Evolutionary conservation across 1,284 basidiomycete species (phyloP).

Genomic region (Moesziomyces antarcticus): DNA sequence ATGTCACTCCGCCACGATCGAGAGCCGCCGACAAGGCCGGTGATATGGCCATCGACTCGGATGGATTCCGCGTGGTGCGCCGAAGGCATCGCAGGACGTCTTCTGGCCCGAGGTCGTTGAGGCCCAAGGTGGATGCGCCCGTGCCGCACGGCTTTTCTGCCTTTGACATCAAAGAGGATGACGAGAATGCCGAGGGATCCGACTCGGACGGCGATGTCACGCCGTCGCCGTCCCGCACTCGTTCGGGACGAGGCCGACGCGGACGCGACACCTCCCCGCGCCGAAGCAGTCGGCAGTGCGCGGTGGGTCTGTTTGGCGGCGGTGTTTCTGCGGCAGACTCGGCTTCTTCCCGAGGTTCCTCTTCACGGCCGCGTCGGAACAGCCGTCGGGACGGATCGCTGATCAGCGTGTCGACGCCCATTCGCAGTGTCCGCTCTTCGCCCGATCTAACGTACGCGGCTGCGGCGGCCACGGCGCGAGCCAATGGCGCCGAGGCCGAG

Average conservation of each 20-base stretch:
- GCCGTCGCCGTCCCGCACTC: constrained; percentile 15
- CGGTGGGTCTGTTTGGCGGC: constrained; percentile 54
- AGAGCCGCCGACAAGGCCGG: not conserved
- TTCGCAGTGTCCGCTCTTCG: constrained; percentile 49
- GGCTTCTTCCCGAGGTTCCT: not conserved
- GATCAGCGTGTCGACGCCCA: constrained; percentile 16
- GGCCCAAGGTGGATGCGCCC: constrained; percentile 58
- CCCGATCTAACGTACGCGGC: constrained; percentile 48
- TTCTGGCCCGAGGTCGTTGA: constrained; percentile 30
- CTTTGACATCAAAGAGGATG: constrained; percentile 29
- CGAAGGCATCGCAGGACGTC: constrained; percentile 31
- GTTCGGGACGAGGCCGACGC: constrained; percentile 9
- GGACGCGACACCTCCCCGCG: constrained; percentile 35
- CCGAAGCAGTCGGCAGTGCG: constrained; percentile 47
- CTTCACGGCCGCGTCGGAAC: constrained; percentile 13
- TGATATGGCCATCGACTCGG: constrained; percentile 19
- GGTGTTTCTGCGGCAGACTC: constrained; percentile 12
- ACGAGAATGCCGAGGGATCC: constrained; percentile 18
- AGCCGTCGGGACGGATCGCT: constrained; percentile 18
- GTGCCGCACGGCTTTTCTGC: constrained; percentile 50
- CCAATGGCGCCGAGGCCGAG: constrained; percentile 3
- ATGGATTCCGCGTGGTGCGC: constrained; percentile 47
- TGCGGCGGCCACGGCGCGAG: constrained; percentile 16
- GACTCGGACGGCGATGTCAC: constrained; percentile 31
- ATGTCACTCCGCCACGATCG: constrained; percentile 12